Percentiles rank a stretch among this genome's conserved stretches.
phyloP scores from a whole-genome alignment of 805 yeast genomes.

The Priceomyces medius region DNA sequence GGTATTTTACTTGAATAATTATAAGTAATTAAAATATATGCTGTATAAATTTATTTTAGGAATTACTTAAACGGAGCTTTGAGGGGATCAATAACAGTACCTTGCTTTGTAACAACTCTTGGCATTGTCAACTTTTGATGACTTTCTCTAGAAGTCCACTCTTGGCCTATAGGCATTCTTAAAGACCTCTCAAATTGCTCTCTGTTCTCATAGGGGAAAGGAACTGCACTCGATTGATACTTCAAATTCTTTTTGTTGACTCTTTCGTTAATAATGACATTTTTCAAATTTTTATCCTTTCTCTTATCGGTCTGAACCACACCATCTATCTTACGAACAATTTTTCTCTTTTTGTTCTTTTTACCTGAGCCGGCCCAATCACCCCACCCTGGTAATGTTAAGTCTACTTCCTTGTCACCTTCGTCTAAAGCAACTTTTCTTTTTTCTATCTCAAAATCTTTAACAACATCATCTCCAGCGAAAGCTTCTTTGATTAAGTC shows the following conservation, averaged over 20 bases:
- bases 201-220: conserved; percentile 88
- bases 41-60: background rate
- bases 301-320: conserved; percentile 70
- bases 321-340: conserved; percentile 74
- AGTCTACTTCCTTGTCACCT: conserved; percentile 82
- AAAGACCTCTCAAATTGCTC: conserved; percentile 94
- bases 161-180: conserved; percentile 95
- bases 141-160: conserved; percentile 87
- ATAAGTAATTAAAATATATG: background rate
- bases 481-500: conserved; percentile 87
- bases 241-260: conserved; percentile 80
- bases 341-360: conserved; percentile 51
- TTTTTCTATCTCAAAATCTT: conserved; percentile 79
- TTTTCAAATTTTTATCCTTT: conserved; percentile 69
- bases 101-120: conserved; percentile 79
- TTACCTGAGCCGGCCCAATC: conserved; percentile 80
- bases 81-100: conserved; percentile 87
- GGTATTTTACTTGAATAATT: conserved; percentile 52
- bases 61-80: conserved; percentile 72
- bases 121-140: conserved; percentile 91
- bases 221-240: conserved; percentile 86
- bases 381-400: conserved; percentile 96
- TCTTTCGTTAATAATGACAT: conserved; percentile 87
- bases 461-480: conserved; percentile 94
- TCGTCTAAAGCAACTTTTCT: conserved; percentile 64